Percentiles rank a stretch among this genome's conserved stretches.
phyloP scores from a whole-genome alignment of 257 asterid species.

The Anisodus acutangulus region DNA sequence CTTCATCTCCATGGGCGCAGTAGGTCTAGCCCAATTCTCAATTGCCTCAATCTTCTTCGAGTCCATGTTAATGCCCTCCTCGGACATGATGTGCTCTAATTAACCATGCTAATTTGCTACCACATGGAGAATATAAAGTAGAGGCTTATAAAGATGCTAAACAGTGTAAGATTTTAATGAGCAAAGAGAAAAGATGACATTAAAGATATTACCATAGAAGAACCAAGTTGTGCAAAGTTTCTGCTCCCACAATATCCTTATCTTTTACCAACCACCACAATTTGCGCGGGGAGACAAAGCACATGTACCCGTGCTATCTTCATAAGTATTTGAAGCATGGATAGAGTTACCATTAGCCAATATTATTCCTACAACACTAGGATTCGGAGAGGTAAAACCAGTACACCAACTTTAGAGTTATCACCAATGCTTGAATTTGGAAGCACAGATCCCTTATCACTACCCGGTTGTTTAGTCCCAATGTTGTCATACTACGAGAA shows the following conservation, averaged over 20 bases:
- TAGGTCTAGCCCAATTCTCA: no score
- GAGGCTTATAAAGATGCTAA: not conserved
- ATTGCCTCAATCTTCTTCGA: no score
- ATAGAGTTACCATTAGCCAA: not conserved
- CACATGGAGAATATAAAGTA: not conserved
- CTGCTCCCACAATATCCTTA: slow-evolving; percentile 39
- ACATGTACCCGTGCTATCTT: slow-evolving; percentile 27
- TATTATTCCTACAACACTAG: slow-evolving; percentile 39
- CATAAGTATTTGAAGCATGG: slow-evolving; percentile 39
- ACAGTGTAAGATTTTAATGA: not conserved
- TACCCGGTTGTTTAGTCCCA: no score
- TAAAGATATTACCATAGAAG: slow-evolving; percentile 7
- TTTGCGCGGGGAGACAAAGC: slow-evolving; percentile 58
- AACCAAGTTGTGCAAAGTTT: slow-evolving; percentile 21
- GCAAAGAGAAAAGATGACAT: not conserved
- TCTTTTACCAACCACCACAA: slow-evolving; percentile 44
- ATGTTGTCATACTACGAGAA: no score
- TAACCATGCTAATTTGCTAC: not conserved
- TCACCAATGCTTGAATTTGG: slow-evolving; percentile 32
- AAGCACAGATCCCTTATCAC: no score
- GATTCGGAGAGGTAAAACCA: slow-evolving; percentile 33
- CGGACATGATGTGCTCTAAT: not conserved
- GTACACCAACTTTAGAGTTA: slow-evolving; percentile 54
- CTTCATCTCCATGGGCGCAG: no score
- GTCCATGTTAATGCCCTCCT: no score